These are phyloP conservation scores for Halenospora varia DNA, from an alignment of 495 filamentous ascomycete genomes.

Conservation along the genomic window DNA sequence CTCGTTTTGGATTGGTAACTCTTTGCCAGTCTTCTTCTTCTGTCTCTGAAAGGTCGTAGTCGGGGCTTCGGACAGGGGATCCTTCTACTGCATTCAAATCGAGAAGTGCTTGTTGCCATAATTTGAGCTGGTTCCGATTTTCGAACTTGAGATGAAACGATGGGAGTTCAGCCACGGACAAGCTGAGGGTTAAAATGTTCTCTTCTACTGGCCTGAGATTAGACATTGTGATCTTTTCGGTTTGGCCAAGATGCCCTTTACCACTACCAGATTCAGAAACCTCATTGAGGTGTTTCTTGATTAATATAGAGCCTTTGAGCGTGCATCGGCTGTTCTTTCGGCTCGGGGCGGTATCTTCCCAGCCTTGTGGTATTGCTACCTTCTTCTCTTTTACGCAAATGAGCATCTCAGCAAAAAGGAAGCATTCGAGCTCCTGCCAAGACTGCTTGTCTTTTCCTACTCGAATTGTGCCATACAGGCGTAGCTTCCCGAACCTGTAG, in stretches of 20 bases:
- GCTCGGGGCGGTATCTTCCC: conserved; percentile 54
- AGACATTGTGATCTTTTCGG: conserved; percentile 28
- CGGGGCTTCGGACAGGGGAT: conserved; percentile 56
- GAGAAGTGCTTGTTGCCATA: conserved; percentile 84
- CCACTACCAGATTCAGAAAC: conserved; percentile 60
- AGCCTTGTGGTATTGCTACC: conserved; percentile 46
- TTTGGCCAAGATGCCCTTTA: conserved; percentile 19
- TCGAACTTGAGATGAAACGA: conserved; percentile 94
- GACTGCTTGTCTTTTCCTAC: conserved; percentile 96
- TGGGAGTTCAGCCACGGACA: conserved; percentile 92
- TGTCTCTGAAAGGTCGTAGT: conserved; percentile 75
- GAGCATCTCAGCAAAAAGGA: conserved; percentile 97
- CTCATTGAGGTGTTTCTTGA: conserved; percentile 95
- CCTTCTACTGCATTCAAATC: conserved; percentile 71
- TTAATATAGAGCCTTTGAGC: conserved; percentile 95
- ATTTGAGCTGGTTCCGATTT: conserved; percentile 77
- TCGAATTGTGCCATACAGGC: conserved; percentile 83
- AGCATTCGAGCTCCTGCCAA: conserved; percentile 98
- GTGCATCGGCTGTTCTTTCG: conserved; percentile 73
- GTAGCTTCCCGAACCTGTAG: conserved; percentile 84
- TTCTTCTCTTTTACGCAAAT: conserved; percentile 99
- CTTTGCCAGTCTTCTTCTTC: conserved; percentile 92
- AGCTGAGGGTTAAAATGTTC: conserved; percentile 80
- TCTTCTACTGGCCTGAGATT: conserved; percentile 55
- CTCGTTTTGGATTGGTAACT: conserved; percentile 64